Evolutionary conservation across 2,329 filamentous ascomycete genomes (phyloP).

Genomic region (Alternaria viburni): DNA sequence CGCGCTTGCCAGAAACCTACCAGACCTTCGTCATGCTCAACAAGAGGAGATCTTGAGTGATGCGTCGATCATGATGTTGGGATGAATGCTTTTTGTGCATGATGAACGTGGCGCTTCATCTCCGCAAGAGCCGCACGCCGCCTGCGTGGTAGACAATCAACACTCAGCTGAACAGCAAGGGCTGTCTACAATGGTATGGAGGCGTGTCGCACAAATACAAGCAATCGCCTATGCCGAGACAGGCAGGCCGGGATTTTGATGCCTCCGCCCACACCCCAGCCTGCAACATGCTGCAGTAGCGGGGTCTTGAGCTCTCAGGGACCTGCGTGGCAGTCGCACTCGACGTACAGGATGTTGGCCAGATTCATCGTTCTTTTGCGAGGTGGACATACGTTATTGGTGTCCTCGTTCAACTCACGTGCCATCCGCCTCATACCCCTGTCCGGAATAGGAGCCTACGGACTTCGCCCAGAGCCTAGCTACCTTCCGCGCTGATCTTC

Average conservation of each 20-base stretch:
- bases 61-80: conserved; percentile 27
- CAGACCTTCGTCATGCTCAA: conserved; percentile 20
- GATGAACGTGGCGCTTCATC: conserved; percentile 27
- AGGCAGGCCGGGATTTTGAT: conserved; percentile 20
- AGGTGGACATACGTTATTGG: conserved; percentile 9
- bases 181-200: conserved; percentile 1
- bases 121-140: conserved; percentile 15
- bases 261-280: conserved; percentile 22
- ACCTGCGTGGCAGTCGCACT: conserved; percentile 21
- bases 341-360: conserved; percentile 1
- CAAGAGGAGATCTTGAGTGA: conserved; percentile 14
- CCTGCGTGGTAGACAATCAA: conserved; percentile 13
- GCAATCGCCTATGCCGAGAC: conserved; percentile 22
- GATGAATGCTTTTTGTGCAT: conserved; percentile 14
- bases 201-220: conserved; percentile 28
- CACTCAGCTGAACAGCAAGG: conserved; percentile 2
- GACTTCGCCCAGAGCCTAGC: conserved; percentile 20
- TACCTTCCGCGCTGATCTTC: conserved; percentile 18
- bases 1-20: conserved; percentile 10
- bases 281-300: conserved; percentile 6
- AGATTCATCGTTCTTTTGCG: conserved; percentile 8
- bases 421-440: not conserved
- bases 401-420: conserved; percentile 4
- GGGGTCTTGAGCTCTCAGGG: conserved; percentile 8
- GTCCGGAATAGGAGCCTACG: conserved; percentile 9